These are phyloP conservation scores for Jamesozyma hellenica DNA, from an alignment of 805 yeast genomes.

Conservation along the genomic window DNA sequence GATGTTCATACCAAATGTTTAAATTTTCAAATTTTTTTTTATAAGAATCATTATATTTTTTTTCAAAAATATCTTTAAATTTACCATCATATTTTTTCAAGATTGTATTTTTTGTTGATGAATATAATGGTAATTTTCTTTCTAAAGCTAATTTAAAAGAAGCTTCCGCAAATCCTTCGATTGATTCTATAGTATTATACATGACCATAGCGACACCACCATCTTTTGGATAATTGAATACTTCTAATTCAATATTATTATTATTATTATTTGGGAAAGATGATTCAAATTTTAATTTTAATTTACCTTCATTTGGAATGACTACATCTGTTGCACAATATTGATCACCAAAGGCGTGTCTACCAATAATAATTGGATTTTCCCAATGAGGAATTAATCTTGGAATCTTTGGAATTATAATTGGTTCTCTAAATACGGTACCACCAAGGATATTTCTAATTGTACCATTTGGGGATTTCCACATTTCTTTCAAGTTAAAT, in stretches of 20 bases:
- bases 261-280: conserved; percentile 9
- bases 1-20: conserved; percentile 95
- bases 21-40: conserved; percentile 57
- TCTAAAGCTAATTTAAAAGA: conserved; percentile 81
- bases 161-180: conserved; percentile 82
- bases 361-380: conserved; percentile 90
- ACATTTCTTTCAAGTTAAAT: conserved; percentile 86
- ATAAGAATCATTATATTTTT: conserved; percentile 61
- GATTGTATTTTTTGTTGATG: conserved; percentile 91
- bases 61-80: conserved; percentile 88
- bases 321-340: conserved; percentile 86
- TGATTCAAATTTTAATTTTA: conserved; percentile 71
- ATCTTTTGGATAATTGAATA: conserved; percentile 43
- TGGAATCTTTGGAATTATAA: conserved; percentile 81
- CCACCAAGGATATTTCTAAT: conserved; percentile 93
- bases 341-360: conserved; percentile 97
- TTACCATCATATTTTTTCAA: conserved; percentile 90
- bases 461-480: conserved; percentile 96
- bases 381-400: conserved; percentile 87
- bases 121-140: conserved; percentile 68
- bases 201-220: conserved; percentile 77
- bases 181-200: conserved; percentile 94
- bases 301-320: conserved; percentile 53
- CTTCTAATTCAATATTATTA: conserved; percentile 25
- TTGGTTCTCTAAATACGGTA: conserved; percentile 94